Percentiles rank a stretch among this genome's conserved stretches.
Evolutionary conservation across 179 eudicot genomes (phyloP).

Genomic region (Vitellaria paradoxa): DNA sequence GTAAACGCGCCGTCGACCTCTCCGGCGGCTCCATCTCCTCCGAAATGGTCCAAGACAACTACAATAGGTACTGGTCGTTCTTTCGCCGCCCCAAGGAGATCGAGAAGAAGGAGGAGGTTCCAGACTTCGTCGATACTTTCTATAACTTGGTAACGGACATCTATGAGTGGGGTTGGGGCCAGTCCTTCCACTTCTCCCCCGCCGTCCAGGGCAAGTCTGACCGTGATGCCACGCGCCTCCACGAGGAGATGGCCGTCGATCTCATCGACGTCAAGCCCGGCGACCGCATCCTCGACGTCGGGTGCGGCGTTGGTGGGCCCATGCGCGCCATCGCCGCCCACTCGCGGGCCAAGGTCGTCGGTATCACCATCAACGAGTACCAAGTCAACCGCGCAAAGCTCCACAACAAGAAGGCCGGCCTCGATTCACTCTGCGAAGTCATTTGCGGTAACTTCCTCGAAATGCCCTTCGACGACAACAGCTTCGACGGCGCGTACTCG

Average conservation of each 20-base stretch:
- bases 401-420: conserved; percentile 82
- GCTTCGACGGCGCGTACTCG: conserved; percentile 78
- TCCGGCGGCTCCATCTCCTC: conserved; percentile 77
- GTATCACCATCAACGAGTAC: conserved; percentile 84
- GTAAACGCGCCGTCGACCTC: conserved; percentile 72
- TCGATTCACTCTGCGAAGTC: conserved; percentile 66
- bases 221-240: conserved; percentile 64
- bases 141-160: conserved; percentile 91
- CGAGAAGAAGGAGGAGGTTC: conserved; percentile 68
- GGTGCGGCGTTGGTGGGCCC: conserved; percentile 92
- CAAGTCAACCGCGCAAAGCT: conserved; percentile 60
- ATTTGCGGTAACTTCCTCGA: conserved; percentile 78
- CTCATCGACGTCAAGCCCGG: conserved; percentile 54
- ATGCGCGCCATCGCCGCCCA: conserved; percentile 90
- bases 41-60: conserved; percentile 68
- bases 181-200: conserved; percentile 85
- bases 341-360: conserved; percentile 60
- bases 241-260: conserved; percentile 89
- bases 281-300: conserved; percentile 60
- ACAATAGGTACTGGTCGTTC: conserved; percentile 82
- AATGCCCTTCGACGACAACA: conserved; percentile 61
- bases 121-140: conserved; percentile 81
- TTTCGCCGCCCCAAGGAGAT: conserved; percentile 84
- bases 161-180: conserved; percentile 99
- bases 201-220: conserved; percentile 59